phyloP scores from a whole-genome alignment of 1,139 yeast genomes.

The Nakaseomyces bracarensis region DNA sequence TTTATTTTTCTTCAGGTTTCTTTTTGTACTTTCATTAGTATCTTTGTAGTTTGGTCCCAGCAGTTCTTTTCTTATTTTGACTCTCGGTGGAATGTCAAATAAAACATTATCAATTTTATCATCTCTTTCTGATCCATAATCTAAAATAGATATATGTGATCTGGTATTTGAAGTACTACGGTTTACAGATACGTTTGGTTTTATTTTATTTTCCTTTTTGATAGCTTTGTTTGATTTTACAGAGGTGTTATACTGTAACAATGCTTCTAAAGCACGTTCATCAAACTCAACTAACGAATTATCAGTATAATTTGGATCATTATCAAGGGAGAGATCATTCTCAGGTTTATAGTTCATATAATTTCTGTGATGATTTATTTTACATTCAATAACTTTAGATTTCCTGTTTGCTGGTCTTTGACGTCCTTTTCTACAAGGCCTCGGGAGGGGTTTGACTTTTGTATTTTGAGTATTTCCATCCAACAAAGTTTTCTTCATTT shows the following conservation, averaged over 20 bases:
- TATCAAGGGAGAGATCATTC: background rate
- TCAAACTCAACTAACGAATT: conserved; percentile 3
- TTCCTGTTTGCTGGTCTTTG: conserved; percentile 1
- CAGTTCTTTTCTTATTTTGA: background rate
- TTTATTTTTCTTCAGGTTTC: background rate
- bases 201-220: background rate
- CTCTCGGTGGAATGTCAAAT: background rate
- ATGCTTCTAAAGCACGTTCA: conserved; percentile 2
- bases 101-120: background rate
- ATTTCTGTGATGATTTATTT: background rate
- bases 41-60: background rate
- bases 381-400: background rate
- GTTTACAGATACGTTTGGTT: background rate
- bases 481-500: background rate
- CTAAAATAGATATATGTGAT: background rate
- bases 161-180: background rate
- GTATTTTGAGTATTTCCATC: background rate
- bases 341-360: background rate
- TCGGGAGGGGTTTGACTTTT: background rate
- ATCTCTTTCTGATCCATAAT: background rate
- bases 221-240: background rate
- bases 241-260: background rate
- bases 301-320: background rate
- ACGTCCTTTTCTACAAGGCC: conserved; percentile 3
- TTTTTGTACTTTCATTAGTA: background rate